Conservation (phyloP, 441 rosid genomes). For the Dalechampia spathulata region DNA sequence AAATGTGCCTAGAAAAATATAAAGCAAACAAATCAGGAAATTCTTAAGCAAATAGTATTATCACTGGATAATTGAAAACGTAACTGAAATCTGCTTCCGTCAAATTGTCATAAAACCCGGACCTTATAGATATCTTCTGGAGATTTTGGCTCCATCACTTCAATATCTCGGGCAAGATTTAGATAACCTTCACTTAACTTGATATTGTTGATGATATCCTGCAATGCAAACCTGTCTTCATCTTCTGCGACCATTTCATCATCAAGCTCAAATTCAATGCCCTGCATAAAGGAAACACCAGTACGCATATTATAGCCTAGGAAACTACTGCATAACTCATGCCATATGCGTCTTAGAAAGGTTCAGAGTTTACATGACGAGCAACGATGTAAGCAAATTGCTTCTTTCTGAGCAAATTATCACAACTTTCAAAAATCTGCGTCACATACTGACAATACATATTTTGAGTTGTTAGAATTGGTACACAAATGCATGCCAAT, state of each 20-base stretch:
- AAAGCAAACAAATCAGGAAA: constrained; percentile 7
- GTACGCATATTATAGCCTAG: not conserved
- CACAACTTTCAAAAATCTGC: constrained; percentile 71
- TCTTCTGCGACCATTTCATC: constrained; percentile 36
- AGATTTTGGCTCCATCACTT: too few relatives aligned
- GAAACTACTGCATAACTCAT: not conserved
- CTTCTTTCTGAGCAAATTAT: constrained; percentile 55
- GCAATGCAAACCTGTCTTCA: too few relatives aligned
- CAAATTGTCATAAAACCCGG: too few relatives aligned
- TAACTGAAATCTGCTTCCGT: too few relatives aligned
- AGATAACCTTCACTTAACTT: too few relatives aligned
- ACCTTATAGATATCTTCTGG: too few relatives aligned
- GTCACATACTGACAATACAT: constrained; percentile 64
- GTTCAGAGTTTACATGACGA: constrained; percentile 62
- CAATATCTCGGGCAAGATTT: too few relatives aligned
- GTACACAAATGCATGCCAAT: not conserved
- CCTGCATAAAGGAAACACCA: constrained; percentile 36
- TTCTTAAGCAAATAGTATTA: not conserved
- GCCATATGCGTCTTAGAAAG: not conserved
- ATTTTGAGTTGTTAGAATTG: constrained; percentile 22
- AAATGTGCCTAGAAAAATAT: constrained; percentile 72
- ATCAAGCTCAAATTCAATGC: constrained; percentile 67
- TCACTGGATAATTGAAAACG: too few relatives aligned
- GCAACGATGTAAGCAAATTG: constrained; percentile 88
- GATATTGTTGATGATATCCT: too few relatives aligned